These are phyloP conservation scores for Penicillium expansum DNA, from an alignment of 2,329 filamentous ascomycete genomes.

Conservation along the genomic window DNA sequence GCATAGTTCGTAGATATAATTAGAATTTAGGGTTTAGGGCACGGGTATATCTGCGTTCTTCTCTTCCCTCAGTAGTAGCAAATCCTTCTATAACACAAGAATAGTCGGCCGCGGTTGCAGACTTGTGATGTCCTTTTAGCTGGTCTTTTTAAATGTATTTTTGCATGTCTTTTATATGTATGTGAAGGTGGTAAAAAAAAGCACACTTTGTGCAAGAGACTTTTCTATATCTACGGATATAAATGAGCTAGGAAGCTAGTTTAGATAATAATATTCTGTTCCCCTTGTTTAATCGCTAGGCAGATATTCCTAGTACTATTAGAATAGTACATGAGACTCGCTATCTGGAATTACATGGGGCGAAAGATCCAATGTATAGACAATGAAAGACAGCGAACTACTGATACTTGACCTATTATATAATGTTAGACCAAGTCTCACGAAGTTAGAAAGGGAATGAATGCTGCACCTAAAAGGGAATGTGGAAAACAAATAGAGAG, in stretches of 20 bases:
- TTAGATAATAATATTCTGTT: not conserved
- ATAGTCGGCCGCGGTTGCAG: too few species aligned
- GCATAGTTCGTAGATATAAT: not conserved
- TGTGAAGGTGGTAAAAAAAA: too few species aligned
- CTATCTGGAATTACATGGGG: not conserved
- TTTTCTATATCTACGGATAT: too few species aligned
- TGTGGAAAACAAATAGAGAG: too few species aligned
- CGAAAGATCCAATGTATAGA: not conserved
- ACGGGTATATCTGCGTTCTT: not conserved
- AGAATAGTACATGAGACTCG: not conserved
- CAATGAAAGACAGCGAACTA: not conserved
- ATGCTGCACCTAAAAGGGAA: not conserved
- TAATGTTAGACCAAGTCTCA: not conserved
- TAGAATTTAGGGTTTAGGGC: slow-evolving; percentile 39
- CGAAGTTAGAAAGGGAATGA: not conserved
- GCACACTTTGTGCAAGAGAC: too few species aligned
- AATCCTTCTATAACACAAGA: not conserved
- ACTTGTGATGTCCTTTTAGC: too few species aligned
- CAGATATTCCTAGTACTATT: not conserved
- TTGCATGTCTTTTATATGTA: too few species aligned
- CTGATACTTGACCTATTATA: not conserved
- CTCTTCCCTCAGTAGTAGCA: not conserved
- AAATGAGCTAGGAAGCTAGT: not conserved
- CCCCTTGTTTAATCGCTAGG: not conserved
- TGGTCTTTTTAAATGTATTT: too few species aligned